Evolutionary conservation across 495 filamentous ascomycete species (phyloP), one percentile per base, ranked within the genome.

Genomic region (Penicillium odoratum): DNA sequence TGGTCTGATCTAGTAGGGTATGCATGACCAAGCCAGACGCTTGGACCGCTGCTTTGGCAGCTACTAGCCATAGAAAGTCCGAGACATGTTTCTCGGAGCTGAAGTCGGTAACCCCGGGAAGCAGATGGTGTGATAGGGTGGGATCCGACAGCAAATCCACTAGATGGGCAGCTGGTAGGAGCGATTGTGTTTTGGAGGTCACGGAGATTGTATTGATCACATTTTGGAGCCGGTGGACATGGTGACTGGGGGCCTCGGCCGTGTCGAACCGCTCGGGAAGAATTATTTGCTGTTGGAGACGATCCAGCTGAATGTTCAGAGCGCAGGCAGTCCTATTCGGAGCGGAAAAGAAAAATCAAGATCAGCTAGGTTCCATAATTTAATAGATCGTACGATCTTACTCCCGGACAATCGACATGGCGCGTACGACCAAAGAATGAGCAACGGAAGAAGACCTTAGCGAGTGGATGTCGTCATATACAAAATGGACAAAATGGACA

Each of bases 11-110:
- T 5, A 97, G 74, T 2, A 98, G 75, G 0, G 80, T 81, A 59
- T 85, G 82, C 58, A 97, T 71, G 15, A 93, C 74, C 16, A 90
- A 67, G 1, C 94, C 93, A 59, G 96, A 92, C 0, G 85, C 85
- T 65, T 96, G 93, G 26, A 89, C 81, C 0, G 92, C 88, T 3
- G 92, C 92, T 70, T 97, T 98, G 65, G 86, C 87, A 8, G 91
- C 81, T 25, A 96, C 74, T 26, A 96, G 71, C 94, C 94, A 98
- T 71, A 94, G 86, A 54, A 96, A 77, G 56, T 97, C 89, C 31
- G 79, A 73, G 64, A 89, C 85, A 66, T 88, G 85, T 21, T 75
- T 65, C 30, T 61, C 63, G 16, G 59, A 15, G 13, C 18, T 56
- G 0, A 21, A 3, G 5, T 40, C 31, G 10, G 36, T 10, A 4